Base-by-base conservation (phyloP, 805 yeast species). In the Zygosaccharomyces lentus region DNA sequence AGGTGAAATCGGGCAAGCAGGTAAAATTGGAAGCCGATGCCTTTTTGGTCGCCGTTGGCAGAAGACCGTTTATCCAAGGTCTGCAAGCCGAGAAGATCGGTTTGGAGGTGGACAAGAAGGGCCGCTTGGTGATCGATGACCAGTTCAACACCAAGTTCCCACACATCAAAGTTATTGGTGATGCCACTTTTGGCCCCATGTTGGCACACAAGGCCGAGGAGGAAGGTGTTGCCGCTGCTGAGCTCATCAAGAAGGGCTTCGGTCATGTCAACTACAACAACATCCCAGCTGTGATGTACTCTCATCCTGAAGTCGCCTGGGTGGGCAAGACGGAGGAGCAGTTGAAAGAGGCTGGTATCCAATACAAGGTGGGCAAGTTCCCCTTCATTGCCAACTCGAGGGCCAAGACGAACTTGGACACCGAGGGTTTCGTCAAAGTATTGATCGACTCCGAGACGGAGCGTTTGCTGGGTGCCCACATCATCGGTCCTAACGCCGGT, bases 121-220 rank as follows among this genome's bases (percentile, higher is more conserved):
- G 97, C 52, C 83, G 98, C 68, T 76, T 93, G 63, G 95, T 93
- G 46, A 91, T 95, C 63, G 97, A 93, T 70, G 82, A 84, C 50
- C 88, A 91, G 76, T 93, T 80, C 80, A 84, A 87, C 74, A 85
- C 98, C 56, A 90, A 87, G 71, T 80, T 76, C 71, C 84, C 90
- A 46, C 96, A 93, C 73, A 90, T 93, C 68, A 87, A 96, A 72
- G 95, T 89, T 62, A 87, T 93, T 70, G 99, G 99, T 70, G 99
- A 93, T 66, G 97, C 84, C 46, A 93, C 99, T 34, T 93, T 87
- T 62, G 99, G 99, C 60, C 91, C 96, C 61, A 93, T 93, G 99
- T 80, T 93, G 73, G 99, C 99, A 55, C 99, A 93, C 80, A 93
- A 93, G 78, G 99, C 99, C 53, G 99, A 93, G 77, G 99, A 93